A percentile compares a stretch with the other conserved stretches of the same genome.
Evolutionary conservation across 257 asterid genomes (phyloP).

Genomic region (Gynochthodes officinalis): DNA sequence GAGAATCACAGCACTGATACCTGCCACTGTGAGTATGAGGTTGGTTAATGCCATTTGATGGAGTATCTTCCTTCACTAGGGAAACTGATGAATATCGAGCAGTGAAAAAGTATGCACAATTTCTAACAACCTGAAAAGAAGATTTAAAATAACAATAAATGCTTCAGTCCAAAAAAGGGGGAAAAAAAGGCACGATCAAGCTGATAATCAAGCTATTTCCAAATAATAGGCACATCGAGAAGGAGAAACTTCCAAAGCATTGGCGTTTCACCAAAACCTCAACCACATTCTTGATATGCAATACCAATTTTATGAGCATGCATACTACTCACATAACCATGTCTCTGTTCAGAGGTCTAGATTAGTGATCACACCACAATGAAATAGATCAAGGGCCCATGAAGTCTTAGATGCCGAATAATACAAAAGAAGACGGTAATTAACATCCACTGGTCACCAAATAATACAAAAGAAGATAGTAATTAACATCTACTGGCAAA

Average conservation of each 20-base stretch:
- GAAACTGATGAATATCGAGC: background rate
- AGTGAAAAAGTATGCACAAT: background rate
- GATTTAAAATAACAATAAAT: too few relatives aligned
- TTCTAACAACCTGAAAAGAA: background rate
- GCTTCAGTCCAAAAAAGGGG: background rate
- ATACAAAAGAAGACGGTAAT: too few relatives aligned
- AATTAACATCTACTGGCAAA: too few relatives aligned
- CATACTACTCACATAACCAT: too few relatives aligned
- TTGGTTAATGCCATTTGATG: conserved; percentile 61
- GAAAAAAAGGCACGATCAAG: background rate
- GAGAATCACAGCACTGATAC: conserved; percentile 66
- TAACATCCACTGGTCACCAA: too few relatives aligned
- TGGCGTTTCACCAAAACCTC: background rate
- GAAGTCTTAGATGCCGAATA: too few relatives aligned
- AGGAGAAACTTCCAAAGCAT: background rate
- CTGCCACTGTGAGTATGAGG: conserved; percentile 69
- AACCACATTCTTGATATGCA: background rate
- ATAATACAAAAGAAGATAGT: too few relatives aligned
- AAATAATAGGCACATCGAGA: background rate
- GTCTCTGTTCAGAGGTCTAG: too few relatives aligned
- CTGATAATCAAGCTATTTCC: background rate
- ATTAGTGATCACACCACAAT: too few relatives aligned
- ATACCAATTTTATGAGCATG: too few relatives aligned
- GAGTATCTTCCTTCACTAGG: background rate
- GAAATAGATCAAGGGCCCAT: too few relatives aligned